A percentile compares a stretch with the other conserved stretches of the same genome.
These are phyloP conservation scores for Botrytis elliptica DNA, from an alignment of 2,329 filamentous ascomycete genomes.

Conservation along the genomic window DNA sequence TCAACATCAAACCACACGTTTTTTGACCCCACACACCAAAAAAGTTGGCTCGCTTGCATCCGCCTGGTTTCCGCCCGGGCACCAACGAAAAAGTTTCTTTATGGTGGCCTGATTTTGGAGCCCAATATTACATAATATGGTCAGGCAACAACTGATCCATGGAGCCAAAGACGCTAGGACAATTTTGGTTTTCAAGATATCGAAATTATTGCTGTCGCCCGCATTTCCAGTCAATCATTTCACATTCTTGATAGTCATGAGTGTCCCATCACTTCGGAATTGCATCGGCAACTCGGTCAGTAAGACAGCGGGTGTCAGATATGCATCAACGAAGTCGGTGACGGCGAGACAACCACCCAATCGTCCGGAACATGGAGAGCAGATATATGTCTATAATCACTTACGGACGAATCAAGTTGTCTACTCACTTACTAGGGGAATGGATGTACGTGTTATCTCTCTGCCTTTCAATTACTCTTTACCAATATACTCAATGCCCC, in stretches of 20 bases:
- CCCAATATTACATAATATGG: background rate
- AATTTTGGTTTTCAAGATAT: slow-evolving; percentile 22
- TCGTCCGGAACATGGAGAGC: slow-evolving; percentile 37
- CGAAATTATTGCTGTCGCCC: slow-evolving; percentile 12
- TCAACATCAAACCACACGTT: slow-evolving; percentile 6
- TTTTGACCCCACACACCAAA: background rate
- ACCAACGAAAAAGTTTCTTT: background rate
- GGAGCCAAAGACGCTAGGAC: slow-evolving; percentile 17
- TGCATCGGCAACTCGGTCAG: slow-evolving; percentile 12
- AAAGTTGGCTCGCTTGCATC: slow-evolving; percentile 11
- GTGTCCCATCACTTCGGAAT: slow-evolving; percentile 21
- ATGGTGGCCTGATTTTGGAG: slow-evolving; percentile 2
- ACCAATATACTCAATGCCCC: background rate
- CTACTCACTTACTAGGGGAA: slow-evolving; percentile 41
- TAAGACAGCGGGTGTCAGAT: slow-evolving; percentile 19
- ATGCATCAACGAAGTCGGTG: slow-evolving; percentile 24
- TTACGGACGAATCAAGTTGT: slow-evolving; percentile 43
- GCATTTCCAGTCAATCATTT: slow-evolving; percentile 1
- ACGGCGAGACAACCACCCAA: slow-evolving; percentile 10
- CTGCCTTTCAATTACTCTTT: background rate
- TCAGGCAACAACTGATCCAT: background rate
- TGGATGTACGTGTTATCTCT: slow-evolving; percentile 36
- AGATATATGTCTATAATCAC: slow-evolving; percentile 43
- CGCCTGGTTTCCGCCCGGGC: background rate
- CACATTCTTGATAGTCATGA: slow-evolving; percentile 27